Evolutionary conservation across 2,329 filamentous ascomycete species (phyloP), one percentile per base, ranked within the genome.

Genomic region (Aspergillus sp.): DNA sequence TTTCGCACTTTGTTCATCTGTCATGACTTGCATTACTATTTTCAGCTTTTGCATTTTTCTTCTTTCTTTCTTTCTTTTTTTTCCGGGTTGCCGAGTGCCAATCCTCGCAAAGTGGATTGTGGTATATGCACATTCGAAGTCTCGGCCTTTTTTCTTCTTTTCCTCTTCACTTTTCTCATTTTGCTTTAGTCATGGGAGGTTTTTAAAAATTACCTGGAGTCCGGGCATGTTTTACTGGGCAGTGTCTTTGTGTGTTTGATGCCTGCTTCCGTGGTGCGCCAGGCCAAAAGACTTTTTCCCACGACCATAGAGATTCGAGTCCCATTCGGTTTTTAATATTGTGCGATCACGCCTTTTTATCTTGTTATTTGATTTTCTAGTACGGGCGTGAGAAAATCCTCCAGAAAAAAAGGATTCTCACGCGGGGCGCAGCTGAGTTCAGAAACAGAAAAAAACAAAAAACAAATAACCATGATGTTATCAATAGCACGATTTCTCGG

Each of bases 141-240:
- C 52, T 57, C 54, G 53, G 40, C 53, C 41, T 36, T 44, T 42
- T 39, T 34, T 40, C 36, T 47, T 43, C 40, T 37, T 42, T 35
- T 27, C 13, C 33, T 52, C 38, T 45, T 39, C 34, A 33, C 40
- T 47, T 42, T 46, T 19, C 28, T 45, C 39, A 31, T 48, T 51
- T 45, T 52, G 52, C 51, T 59, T 55, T 43, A 51, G 42, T 56
- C 51, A 54, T 52, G 55, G 59, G 57, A 51, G 53, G 54, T 51
- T 55, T 46, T 38, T 42, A 60, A 63, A 63, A 64, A 61, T 50
- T 56, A 58, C 56, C 54, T 46, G 62, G 62, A 63, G 62, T 66
- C 59, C 56, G 54, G 60, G 45, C 57, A 58, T 64, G 55, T 58
- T 59, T 61, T 58, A 54, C 53, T 55, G 55, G 57, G 58, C 57